A percentile compares a stretch with the other conserved stretches of the same genome.
Conservation (phyloP, 148 eudicot species). For the Cornus kousa region DNA sequence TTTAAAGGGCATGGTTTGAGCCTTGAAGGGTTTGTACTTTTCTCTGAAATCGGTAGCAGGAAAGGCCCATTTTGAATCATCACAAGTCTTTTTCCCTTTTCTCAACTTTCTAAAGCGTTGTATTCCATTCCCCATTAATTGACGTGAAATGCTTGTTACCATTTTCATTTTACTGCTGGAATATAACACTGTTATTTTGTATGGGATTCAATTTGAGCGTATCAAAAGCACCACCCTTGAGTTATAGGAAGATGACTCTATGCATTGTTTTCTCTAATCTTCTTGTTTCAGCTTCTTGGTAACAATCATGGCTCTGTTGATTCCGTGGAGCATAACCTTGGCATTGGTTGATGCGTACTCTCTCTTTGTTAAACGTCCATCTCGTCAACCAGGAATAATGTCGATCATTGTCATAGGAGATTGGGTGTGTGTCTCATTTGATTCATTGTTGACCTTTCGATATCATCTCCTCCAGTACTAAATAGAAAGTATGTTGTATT, state of each 20-base stretch:
- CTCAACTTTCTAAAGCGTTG: background rate
- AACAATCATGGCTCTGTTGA: slow-evolving; percentile 79
- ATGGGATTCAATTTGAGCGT: background rate
- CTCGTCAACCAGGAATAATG: slow-evolving; percentile 62
- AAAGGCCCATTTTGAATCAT: background rate
- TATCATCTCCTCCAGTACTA: background rate
- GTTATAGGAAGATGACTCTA: background rate
- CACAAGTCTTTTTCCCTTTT: background rate
- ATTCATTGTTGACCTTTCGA: background rate
- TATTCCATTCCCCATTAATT: background rate
- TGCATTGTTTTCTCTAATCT: background rate
- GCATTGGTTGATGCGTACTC: slow-evolving; percentile 74
- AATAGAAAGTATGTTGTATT: background rate
- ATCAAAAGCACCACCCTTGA: background rate
- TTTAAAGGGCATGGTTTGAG: background rate
- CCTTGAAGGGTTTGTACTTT: no score
- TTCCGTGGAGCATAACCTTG: slow-evolving; percentile 92
- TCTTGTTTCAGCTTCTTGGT: slow-evolving; percentile 74
- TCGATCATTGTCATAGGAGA: slow-evolving; percentile 64
- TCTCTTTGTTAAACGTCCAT: slow-evolving; percentile 55
- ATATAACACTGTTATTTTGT: background rate
- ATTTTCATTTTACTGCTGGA: background rate
- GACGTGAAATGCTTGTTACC: background rate
- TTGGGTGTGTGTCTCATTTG: slow-evolving; percentile 50
- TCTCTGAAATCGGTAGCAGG: background rate